Evolutionary conservation across 2,329 filamentous ascomycete species (phyloP).

Genomic region (Diaporthe sp.): DNA sequence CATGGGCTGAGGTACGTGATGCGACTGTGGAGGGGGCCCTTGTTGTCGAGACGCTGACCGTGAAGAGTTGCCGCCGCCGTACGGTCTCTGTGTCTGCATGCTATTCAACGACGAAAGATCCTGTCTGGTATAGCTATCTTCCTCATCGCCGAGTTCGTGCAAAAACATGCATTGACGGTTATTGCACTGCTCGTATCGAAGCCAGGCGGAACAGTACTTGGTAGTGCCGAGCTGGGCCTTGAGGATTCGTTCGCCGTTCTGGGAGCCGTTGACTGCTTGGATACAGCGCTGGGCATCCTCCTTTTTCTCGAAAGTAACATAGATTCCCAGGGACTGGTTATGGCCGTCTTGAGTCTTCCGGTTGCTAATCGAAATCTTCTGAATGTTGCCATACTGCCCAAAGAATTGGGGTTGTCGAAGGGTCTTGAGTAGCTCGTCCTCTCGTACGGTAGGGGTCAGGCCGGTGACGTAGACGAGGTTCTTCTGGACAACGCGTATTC

Average conservation of each 20-base stretch:
- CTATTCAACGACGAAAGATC: slow-evolving; percentile 96
- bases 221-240: slow-evolving; percentile 89
- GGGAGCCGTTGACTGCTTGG: slow-evolving; percentile 89
- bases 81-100: slow-evolving; percentile 81
- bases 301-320: slow-evolving; percentile 96
- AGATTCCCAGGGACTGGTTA: slow-evolving; percentile 93
- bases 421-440: slow-evolving; percentile 92
- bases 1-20: slow-evolving; percentile 72
- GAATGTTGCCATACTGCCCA: slow-evolving; percentile 97
- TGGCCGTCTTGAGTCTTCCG: slow-evolving; percentile 82
- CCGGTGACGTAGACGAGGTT: slow-evolving; percentile 99
- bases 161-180: slow-evolving; percentile 99
- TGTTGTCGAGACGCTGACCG: slow-evolving; percentile 68
- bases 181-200: slow-evolving; percentile 93
- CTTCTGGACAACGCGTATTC: slow-evolving; percentile 96
- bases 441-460: slow-evolving; percentile 89
- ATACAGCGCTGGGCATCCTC: slow-evolving; percentile 93
- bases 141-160: slow-evolving; percentile 97
- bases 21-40: slow-evolving; percentile 53
- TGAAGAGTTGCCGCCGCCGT: slow-evolving; percentile 63
- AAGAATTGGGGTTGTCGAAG: slow-evolving; percentile 94
- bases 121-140: slow-evolving; percentile 95
- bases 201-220: slow-evolving; percentile 97
- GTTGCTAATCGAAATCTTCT: slow-evolving; percentile 99
- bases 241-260: slow-evolving; percentile 88